Conservation (phyloP, 371 early-diverging fungal species). For the Mortierella sp. region DNA sequence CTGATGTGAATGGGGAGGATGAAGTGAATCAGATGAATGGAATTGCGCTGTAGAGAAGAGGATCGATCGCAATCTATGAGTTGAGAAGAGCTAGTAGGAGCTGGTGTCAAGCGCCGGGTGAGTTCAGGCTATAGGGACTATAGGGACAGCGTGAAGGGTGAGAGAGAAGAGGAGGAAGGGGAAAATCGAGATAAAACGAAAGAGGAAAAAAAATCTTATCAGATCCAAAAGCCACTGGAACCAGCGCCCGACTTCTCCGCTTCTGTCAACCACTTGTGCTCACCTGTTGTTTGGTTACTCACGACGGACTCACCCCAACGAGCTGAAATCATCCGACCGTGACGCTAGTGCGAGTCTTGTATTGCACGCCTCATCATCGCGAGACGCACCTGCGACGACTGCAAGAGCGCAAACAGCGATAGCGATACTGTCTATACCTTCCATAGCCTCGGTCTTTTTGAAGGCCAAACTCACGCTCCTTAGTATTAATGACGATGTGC, state of each 20-base stretch:
- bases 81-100: neutral
- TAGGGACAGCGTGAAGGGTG: too few relatives aligned
- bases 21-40: conserved; percentile 27
- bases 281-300: conserved; percentile 1
- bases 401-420: too few relatives aligned
- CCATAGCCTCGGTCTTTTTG: too few relatives aligned
- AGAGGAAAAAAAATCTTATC: conserved; percentile 27
- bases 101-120: neutral
- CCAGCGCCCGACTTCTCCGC: neutral
- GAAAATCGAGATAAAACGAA: neutral
- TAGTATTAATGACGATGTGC: too few relatives aligned
- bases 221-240: conserved; percentile 32
- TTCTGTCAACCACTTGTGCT: neutral
- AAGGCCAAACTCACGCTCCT: too few relatives aligned
- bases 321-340: neutral
- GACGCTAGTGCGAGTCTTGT: too few relatives aligned
- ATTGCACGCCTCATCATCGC: too few relatives aligned
- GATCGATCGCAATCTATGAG: conserved; percentile 11
- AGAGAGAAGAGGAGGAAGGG: neutral
- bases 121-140: neutral
- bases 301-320: conserved; percentile 8
- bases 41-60: too few relatives aligned
- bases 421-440: too few relatives aligned
- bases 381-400: too few relatives aligned
- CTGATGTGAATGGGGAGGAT: conserved; percentile 5